Conservation (phyloP, 305 asterid species). For the Fraxinus ornus region DNA sequence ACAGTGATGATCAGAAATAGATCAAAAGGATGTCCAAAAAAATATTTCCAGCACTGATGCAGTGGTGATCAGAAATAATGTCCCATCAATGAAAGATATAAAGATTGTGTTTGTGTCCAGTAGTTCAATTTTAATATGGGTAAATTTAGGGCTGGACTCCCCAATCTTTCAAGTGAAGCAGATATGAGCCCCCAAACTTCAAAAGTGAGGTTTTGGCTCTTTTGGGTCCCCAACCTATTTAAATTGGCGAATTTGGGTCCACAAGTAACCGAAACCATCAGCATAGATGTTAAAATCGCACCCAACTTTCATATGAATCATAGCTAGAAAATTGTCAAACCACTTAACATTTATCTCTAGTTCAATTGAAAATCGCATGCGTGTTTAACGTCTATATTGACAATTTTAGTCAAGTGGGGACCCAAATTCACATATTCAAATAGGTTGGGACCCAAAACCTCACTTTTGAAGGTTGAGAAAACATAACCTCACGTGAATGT, state of each 20-base stretch:
- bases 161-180: background rate
- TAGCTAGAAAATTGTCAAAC: background rate
- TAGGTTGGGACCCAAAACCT: background rate
- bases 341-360: background rate
- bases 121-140: background rate
- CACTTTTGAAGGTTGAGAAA: background rate
- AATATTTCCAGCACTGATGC: background rate
- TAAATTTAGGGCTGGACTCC: background rate
- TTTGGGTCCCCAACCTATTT: background rate
- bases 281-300: background rate
- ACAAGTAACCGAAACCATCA: background rate
- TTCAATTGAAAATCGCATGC: background rate
- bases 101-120: slow-evolving; percentile 7
- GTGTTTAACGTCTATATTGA: background rate
- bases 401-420: background rate
- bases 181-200: background rate
- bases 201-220: background rate
- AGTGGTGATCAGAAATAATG: background rate
- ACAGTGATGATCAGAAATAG: background rate
- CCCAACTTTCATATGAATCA: background rate
- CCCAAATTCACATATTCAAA: background rate
- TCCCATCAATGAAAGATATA: slow-evolving; percentile 3
- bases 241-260: background rate
- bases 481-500: background rate
- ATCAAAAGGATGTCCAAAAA: background rate